phyloP scores from a whole-genome alignment of 768 basidiomycete species.

The Leccinellum luteum region DNA sequence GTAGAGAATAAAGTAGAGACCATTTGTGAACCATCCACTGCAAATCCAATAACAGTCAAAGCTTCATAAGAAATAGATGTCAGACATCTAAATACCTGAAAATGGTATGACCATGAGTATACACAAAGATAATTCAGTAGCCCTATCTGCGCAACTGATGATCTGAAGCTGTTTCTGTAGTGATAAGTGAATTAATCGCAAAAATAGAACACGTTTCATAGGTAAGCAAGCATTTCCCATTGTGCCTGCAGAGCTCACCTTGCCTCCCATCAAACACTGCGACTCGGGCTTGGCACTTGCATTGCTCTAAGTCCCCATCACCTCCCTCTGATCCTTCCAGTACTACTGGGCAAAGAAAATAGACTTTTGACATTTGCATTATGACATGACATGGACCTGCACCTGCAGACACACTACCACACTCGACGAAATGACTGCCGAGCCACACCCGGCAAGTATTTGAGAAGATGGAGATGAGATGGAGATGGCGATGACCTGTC shows the following conservation, averaged over 20 bases:
- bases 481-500: conserved; percentile 37
- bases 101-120: too few species aligned
- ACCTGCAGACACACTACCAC: conserved; percentile 83
- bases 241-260: conserved; percentile 44
- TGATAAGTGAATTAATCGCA: too few species aligned
- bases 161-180: too few species aligned
- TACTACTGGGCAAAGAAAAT: conserved; percentile 78
- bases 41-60: too few species aligned
- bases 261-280: conserved; percentile 93
- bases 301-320: conserved; percentile 72
- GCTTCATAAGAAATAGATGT: too few species aligned
- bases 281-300: conserved; percentile 60
- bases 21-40: too few species aligned
- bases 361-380: conserved; percentile 96
- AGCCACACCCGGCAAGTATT: conserved; percentile 83
- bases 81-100: too few species aligned
- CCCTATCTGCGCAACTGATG: too few species aligned
- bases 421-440: conserved; percentile 71
- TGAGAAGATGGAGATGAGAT: conserved; percentile 38
- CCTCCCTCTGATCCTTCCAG: conserved; percentile 50
- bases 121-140: too few species aligned
- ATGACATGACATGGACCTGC: conserved; percentile 50
- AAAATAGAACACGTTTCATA: too few species aligned
- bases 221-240: too few species aligned
- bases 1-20: too few species aligned